Evolutionary conservation across 1,139 yeast genomes (phyloP).

Genomic region (Candida tropicalis): DNA sequence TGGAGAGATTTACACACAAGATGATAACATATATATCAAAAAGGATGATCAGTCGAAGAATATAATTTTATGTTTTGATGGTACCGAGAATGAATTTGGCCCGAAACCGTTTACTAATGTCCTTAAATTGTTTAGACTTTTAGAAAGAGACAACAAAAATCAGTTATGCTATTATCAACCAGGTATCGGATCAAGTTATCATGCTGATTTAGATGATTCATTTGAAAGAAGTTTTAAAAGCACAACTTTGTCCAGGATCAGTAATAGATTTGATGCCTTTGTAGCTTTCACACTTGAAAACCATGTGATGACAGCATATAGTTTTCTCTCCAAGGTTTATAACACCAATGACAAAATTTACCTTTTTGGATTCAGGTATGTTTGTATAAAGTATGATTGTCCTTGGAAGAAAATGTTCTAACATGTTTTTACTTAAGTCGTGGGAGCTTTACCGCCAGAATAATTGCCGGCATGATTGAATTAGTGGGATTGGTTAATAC

Average conservation of each 20-base stretch:
- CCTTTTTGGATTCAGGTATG: constrained; percentile 57
- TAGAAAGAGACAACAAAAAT: constrained; percentile 43
- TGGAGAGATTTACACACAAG: constrained; percentile 7
- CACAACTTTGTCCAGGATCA: constrained; percentile 19
- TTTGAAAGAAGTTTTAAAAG: constrained; percentile 22
- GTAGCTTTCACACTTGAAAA: constrained; percentile 55
- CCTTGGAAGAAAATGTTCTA: no score
- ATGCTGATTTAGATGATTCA: constrained; percentile 30
- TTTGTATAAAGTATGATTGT: no score
- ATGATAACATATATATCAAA: constrained; percentile 3
- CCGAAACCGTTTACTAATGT: constrained; percentile 58
- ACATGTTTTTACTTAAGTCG: constrained; percentile 43
- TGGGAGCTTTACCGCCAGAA: constrained; percentile 67
- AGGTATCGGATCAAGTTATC: constrained; percentile 59
- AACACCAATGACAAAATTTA: constrained; percentile 51
- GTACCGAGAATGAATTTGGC: constrained; percentile 63
- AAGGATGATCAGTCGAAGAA: constrained; percentile 11
- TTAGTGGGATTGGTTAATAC: constrained; percentile 55
- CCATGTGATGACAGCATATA: constrained; percentile 60
- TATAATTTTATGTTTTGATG: constrained; percentile 60
- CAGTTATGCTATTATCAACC: constrained; percentile 69
- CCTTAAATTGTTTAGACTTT: constrained; percentile 51
- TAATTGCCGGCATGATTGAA: constrained; percentile 64
- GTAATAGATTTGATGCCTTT: constrained; percentile 43
- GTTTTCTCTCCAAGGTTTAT: constrained; percentile 51